Evolutionary conservation across 441 rosid genomes (phyloP).

Genomic region (Erodium texanum): DNA sequence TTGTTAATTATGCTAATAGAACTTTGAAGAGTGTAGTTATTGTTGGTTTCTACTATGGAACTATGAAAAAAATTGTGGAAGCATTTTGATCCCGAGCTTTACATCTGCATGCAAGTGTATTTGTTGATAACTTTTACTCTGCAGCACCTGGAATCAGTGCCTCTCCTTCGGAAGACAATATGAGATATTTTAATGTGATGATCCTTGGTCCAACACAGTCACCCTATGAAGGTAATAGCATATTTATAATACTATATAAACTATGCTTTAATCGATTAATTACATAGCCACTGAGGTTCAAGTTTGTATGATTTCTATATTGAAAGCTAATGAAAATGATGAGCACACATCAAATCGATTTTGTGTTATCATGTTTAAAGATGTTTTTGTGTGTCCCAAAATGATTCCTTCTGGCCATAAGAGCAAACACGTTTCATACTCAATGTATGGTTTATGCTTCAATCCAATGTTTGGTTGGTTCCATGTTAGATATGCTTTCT

Average conservation of each 20-base stretch:
- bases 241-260: not conserved
- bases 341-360: too few relatives aligned
- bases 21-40: too few relatives aligned
- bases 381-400: too few relatives aligned
- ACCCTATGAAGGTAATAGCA: constrained; percentile 75
- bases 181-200: constrained; percentile 96
- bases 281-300: too few relatives aligned
- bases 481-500: too few relatives aligned
- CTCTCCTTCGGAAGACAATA: constrained; percentile 93
- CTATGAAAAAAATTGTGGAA: not conserved
- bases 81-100: not conserved
- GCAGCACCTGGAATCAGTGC: constrained; percentile 96
- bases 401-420: too few relatives aligned
- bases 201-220: constrained; percentile 97
- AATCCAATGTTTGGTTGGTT: too few relatives aligned
- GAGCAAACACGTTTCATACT: too few relatives aligned
- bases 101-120: not conserved
- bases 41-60: not conserved
- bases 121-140: constrained; percentile 2
- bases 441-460: too few relatives aligned
- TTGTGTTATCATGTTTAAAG: too few relatives aligned
- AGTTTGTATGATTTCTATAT: not conserved
- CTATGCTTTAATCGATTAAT: too few relatives aligned
- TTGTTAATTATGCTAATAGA: not conserved
- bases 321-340: not conserved